phyloP scores from a whole-genome alignment of 1,284 basidiomycete species.

The Pseudozyma tsukubaensis region DNA sequence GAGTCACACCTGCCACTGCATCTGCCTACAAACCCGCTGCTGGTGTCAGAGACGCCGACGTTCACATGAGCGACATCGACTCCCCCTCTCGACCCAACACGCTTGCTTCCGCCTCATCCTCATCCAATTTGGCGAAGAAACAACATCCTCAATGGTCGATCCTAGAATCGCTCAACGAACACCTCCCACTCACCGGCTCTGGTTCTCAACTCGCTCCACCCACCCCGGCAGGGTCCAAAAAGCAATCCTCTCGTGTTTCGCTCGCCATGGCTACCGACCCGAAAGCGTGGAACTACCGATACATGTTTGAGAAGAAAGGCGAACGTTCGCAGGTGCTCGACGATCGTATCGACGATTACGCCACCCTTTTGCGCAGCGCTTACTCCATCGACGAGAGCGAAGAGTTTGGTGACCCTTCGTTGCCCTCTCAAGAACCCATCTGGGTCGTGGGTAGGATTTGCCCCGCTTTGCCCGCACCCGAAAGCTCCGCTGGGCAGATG shows the following conservation, averaged over 20 bases:
- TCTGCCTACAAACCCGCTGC: conserved; percentile 32
- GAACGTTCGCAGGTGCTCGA: conserved; percentile 60
- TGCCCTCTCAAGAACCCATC: conserved; percentile 58
- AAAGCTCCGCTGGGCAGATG: conserved; percentile 18
- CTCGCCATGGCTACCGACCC: conserved; percentile 64
- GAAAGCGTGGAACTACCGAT: conserved; percentile 64
- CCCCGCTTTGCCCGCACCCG: conserved; percentile 26
- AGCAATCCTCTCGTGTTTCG: conserved; percentile 45
- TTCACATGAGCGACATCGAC: conserved; percentile 41
- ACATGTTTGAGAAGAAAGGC: conserved; percentile 67
- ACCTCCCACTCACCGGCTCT: conserved; percentile 35
- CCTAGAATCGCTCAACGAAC: conserved; percentile 58
- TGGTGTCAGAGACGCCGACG: conserved; percentile 5
- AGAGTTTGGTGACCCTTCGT: conserved; percentile 60
- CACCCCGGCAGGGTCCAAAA: conserved; percentile 12
- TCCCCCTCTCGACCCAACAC: conserved; percentile 22
- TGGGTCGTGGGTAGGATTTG: conserved; percentile 64
- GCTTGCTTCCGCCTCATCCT: neutral
- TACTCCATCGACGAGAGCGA: conserved; percentile 42
- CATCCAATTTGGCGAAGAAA: neutral
- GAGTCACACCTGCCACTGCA: conserved; percentile 33
- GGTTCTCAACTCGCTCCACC: conserved; percentile 27
- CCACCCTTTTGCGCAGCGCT: conserved; percentile 48
- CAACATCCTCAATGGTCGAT: conserved; percentile 15
- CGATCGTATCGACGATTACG: conserved; percentile 58